Percentiles rank a stretch among this genome's conserved stretches.
These are phyloP conservation scores for Nitzschia sp. DNA, from an alignment of 108 stramenopile genomes.

Conservation along the genomic window DNA sequence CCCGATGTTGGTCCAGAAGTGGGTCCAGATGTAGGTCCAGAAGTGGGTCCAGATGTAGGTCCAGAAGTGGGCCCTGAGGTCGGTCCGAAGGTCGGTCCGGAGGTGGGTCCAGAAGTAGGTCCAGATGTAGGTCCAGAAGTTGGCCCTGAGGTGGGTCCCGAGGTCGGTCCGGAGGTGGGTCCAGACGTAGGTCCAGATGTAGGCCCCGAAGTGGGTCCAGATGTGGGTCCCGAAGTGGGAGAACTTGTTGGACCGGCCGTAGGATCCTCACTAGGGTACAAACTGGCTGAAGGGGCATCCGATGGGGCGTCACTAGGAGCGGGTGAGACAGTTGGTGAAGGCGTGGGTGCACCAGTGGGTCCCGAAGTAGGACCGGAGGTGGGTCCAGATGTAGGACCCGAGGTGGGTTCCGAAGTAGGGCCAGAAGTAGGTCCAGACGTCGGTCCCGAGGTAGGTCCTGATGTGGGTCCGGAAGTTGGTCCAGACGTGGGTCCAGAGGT, in stretches of 20 bases:
- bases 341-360: neutral
- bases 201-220: neutral
- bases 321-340: neutral
- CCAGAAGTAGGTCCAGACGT: constrained; percentile 1
- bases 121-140: neutral
- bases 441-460: neutral
- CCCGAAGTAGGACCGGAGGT: neutral
- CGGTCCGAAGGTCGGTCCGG: neutral
- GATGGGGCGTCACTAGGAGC: neutral
- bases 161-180: constrained; percentile 5
- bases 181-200: constrained; percentile 1
- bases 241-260: neutral
- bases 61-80: neutral
- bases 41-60: constrained; percentile 16
- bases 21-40: constrained; percentile 11
- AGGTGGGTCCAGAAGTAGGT: neutral
- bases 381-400: neutral
- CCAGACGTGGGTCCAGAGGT: constrained; percentile 6
- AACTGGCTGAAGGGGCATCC: neutral
- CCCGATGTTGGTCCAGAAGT: constrained; percentile 15
- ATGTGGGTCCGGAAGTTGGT: neutral
- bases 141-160: neutral
- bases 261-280: neutral
- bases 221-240: neutral
- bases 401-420: neutral